Evolutionary conservation across 2,329 filamentous ascomycete genomes (phyloP).

Genomic region (Calonectria pteridis): DNA sequence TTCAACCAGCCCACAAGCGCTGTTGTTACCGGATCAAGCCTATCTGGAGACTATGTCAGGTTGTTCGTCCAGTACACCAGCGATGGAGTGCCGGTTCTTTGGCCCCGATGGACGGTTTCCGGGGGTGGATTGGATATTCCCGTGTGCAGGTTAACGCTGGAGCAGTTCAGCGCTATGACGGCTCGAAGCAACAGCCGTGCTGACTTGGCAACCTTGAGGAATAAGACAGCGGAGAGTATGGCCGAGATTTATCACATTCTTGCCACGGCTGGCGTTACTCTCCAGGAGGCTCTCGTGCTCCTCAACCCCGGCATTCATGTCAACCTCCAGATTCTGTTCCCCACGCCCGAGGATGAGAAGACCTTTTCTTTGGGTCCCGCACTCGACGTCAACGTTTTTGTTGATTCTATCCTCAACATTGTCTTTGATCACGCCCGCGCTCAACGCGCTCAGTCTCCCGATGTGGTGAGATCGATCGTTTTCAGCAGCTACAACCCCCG

Average conservation of each 20-base stretch:
- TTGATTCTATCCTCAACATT: conserved; percentile 83
- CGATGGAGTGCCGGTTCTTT: conserved; percentile 88
- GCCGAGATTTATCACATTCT: conserved; percentile 79
- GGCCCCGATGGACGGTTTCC: conserved; percentile 84
- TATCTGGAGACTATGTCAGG: conserved; percentile 95
- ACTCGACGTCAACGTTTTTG: conserved; percentile 86
- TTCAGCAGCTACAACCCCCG: conserved; percentile 94
- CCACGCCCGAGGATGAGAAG: conserved; percentile 79
- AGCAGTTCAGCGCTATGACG: conserved; percentile 74
- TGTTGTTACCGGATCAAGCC: conserved; percentile 92
- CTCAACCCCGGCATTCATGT: conserved; percentile 86
- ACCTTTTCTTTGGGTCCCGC: conserved; percentile 78
- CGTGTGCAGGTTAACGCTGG: conserved; percentile 81
- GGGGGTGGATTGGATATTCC: conserved; percentile 85
- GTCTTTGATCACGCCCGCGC: conserved; percentile 92
- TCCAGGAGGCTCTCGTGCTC: conserved; percentile 80
- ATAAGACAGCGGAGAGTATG: conserved; percentile 66
- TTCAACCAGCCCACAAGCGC: conserved; percentile 84
- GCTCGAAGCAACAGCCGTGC: conserved; percentile 55
- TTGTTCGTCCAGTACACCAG: conserved; percentile 92
- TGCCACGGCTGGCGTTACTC: conserved; percentile 80
- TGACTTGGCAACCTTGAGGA: conserved; percentile 58
- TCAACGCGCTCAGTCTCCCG: conserved; percentile 72
- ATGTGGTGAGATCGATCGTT: conserved; percentile 86
- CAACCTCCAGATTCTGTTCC: conserved; percentile 93